Evolutionary conservation across 2,329 filamentous ascomycete genomes (phyloP), one percentile per base, ranked within the genome.

Genomic region (Tricladium varicosporioides): DNA sequence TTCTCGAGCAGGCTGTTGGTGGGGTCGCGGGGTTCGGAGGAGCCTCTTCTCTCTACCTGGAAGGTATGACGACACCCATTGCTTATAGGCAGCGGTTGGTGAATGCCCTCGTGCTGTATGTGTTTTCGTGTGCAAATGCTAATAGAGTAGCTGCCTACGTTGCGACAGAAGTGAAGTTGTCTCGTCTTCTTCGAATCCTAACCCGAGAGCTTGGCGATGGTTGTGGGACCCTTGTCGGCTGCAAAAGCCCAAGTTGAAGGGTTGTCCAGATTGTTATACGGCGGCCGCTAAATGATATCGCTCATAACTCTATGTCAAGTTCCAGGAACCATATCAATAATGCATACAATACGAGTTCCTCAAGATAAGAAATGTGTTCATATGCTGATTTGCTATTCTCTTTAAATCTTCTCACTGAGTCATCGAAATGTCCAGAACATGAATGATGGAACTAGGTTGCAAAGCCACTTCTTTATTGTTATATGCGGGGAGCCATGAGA

Each of bases 51-150:
- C 50, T 58, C 54, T 57, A 50, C 55, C 51, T 57, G 22, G 53
- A 53, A 45, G 27, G 49, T 57, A 32, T 52, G 47, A 60, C 54
- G 53, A 51, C 31, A 44, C 56, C 60, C 60, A 62, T 62, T 58
- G 57, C 54, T 48, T 48, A 15, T 14, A 32, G 44, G 8, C 42
- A 7, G 46, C 27, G 46, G 27, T 5, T 40, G n/a, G 46, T 32
- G 46, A 15, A 45, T 15, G 42, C 14, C 18, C 15, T 48, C 18
- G 15, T 42, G 33, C 19, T 16, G 31, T 32, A 36, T 19, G 42
- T 27, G 15, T 16, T 1, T 48, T 48, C 18, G 48, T 32, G 52
- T 47, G 51, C 42, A 15, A n/a, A 9, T 22, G 13, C 8, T 8
- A 48, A 16, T n/a, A 31, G 19, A 48, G 45, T 7, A 27, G 45